Base-by-base conservation (phyloP, 23 red algal genomes). In the Cyanidioschyzon merolae region DNA sequence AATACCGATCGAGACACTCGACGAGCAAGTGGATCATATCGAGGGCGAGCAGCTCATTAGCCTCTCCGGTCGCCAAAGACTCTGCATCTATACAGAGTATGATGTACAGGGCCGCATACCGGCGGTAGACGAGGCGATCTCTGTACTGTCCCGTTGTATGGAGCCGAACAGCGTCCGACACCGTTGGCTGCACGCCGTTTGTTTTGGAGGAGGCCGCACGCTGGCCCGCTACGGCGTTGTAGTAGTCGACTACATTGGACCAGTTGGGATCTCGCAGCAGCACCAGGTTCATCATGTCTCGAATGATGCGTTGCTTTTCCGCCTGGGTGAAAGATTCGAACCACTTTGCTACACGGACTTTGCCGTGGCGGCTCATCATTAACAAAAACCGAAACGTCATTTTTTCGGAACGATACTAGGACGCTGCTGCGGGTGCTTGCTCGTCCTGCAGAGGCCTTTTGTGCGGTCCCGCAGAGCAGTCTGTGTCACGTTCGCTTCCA, bases 1-100 rank as follows among this genome's bases (percentile, higher is more conserved):
- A 98, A 85, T 98, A 98, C 24, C 57, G 54, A 76, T 98, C 94
- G 17, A 98, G 85, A 12, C 83, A 74, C 88, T 98, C 94, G 30
- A 98, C 94, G 38, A 89, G 89, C 63, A 87, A 36, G 67, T 98
- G 94, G 18, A 98, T 75, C 50, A 87, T 80, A 58, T 98, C 94
- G 74, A 98, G 76, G 29, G 76, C 87, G 18, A 87, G 40, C 26
- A 98, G 74, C 59, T 98, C 94, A 68, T 98, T 98, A 50, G 88
- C 85, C 31, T 88, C 77, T 25, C 63, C 63, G 16, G 63, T 35
- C 2, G 21, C 63, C n/a, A 35, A 25, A 15, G n/a, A 71, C 17
- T 7, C 41, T 15, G 41, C 50, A 68, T 88, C 84, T 32, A 90
- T 54, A 57, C 82, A 81, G 7, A 83, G 80, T 39, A 98, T 80